Conservation (phyloP, 2,329 filamentous ascomycete genomes). For the Sphaceloma murrayae region DNA sequence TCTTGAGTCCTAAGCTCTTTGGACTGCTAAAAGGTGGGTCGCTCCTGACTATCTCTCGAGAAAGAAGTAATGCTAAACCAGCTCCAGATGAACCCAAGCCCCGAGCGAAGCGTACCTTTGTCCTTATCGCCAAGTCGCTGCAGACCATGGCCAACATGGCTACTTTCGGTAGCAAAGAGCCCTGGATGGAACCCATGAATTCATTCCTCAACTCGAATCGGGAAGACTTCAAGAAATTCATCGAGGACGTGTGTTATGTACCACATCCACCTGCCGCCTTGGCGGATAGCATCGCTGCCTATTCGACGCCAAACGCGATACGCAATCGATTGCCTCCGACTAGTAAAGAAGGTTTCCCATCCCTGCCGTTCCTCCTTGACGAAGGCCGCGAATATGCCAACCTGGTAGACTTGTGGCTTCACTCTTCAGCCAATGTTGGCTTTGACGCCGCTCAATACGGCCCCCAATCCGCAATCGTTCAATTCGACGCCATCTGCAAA, state of each 20-base stretch:
- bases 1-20: conserved; percentile 89
- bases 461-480: conserved; percentile 7
- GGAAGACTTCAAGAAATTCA: conserved; percentile 72
- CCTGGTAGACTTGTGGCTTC: conserved; percentile 71
- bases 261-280: conserved; percentile 33
- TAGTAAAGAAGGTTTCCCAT: conserved; percentile 84
- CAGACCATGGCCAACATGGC: conserved; percentile 87
- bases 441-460: conserved; percentile 10
- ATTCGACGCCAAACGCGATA: conserved; percentile 87
- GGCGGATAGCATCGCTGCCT: conserved; percentile 49
- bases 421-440: conserved; percentile 31
- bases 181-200: conserved; percentile 99
- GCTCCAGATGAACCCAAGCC: conserved; percentile 67
- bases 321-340: conserved; percentile 69
- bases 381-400: conserved; percentile 76
- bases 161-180: conserved; percentile 85
- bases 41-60: conserved; percentile 17
- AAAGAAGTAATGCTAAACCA: not conserved
- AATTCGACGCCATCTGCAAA: conserved; percentile 42
- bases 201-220: conserved; percentile 68
- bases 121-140: conserved; percentile 82
- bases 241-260: conserved; percentile 78
- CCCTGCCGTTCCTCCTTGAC: conserved; percentile 85
- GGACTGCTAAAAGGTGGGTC: conserved; percentile 69
- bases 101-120: conserved; percentile 76